Evolutionary conservation across 345 rosid genomes (phyloP).

Genomic region (Cardamine occulta): DNA sequence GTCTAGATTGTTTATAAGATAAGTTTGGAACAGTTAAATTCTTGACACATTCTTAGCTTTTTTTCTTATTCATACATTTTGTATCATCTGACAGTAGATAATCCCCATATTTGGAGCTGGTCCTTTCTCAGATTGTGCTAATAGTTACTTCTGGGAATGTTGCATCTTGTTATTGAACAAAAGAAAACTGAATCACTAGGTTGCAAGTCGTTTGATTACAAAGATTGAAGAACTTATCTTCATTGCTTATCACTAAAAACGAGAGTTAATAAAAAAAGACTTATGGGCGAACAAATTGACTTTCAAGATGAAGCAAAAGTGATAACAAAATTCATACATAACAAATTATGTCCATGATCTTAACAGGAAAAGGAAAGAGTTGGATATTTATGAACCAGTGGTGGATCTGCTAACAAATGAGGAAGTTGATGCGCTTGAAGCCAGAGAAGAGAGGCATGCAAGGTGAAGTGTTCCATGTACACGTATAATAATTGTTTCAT

Average conservation of each 20-base stretch:
- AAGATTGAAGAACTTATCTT: not conserved
- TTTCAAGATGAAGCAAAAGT: slow-evolving; percentile 3
- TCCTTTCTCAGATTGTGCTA: slow-evolving; percentile 1
- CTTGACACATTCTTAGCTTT: not conserved
- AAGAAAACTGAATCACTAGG: not conserved
- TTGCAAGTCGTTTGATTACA: slow-evolving; percentile 2
- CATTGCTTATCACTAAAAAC: not conserved
- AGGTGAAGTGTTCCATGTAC: slow-evolving; percentile 41
- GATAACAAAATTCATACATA: not conserved
- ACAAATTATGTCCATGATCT: slow-evolving; percentile 20
- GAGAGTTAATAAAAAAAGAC: not conserved
- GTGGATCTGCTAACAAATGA: slow-evolving; percentile 80
- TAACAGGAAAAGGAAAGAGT: slow-evolving; percentile 90
- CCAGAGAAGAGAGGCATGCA: slow-evolving; percentile 68
- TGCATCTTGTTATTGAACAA: slow-evolving; percentile 18
- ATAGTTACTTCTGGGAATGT: not conserved
- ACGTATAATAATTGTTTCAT: slow-evolving; percentile 4
- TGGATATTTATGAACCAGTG: slow-evolving; percentile 79
- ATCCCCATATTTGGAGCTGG: slow-evolving; percentile 16
- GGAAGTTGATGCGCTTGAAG: slow-evolving; percentile 85
- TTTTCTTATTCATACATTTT: slow-evolving; percentile 7
- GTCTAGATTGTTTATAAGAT: slow-evolving; percentile 1
- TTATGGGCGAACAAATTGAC: not conserved
- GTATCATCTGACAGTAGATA: slow-evolving; percentile 7
- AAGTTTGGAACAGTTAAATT: slow-evolving; percentile 8